Conservation (phyloP, 2,329 filamentous ascomycete species). For the Penicillium sp. region DNA sequence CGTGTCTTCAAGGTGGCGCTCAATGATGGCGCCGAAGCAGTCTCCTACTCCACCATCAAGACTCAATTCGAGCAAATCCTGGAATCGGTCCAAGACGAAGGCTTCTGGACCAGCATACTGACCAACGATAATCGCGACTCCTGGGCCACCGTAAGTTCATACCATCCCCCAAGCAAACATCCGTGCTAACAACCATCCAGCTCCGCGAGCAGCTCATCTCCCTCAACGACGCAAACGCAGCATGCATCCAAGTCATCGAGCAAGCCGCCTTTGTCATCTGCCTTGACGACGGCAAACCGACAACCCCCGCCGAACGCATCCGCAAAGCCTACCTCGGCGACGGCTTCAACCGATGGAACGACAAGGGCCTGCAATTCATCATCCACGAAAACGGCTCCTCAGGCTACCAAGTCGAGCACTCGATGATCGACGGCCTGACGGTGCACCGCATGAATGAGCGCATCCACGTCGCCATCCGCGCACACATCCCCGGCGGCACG, state of each 20-base stretch:
- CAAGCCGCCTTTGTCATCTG: not conserved
- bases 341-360: conserved; percentile 3
- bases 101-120: conserved; percentile 1
- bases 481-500: not conserved
- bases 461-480: conserved; percentile 1
- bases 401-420: conserved; percentile 1
- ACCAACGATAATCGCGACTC: not conserved
- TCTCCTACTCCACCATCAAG: not conserved
- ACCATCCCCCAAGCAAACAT: not conserved
- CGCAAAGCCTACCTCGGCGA: conserved; percentile 1
- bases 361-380: not conserved
- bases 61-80: not conserved
- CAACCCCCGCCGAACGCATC: not conserved
- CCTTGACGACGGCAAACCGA: conserved; percentile 1
- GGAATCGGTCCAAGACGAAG: not conserved
- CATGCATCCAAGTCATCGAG: not conserved
- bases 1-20: conserved; percentile 1
- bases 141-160: not conserved
- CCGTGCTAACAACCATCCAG: not conserved
- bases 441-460: conserved; percentile 3
- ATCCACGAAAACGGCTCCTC: not conserved
- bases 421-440: conserved; percentile 1
- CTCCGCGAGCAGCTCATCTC: not conserved
- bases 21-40: not conserved
- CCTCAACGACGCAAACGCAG: not conserved